Evolutionary conservation across 1,284 basidiomycete genomes (phyloP), one percentile per base, ranked within the genome.

Genomic region (Moesziomyces sp.): DNA sequence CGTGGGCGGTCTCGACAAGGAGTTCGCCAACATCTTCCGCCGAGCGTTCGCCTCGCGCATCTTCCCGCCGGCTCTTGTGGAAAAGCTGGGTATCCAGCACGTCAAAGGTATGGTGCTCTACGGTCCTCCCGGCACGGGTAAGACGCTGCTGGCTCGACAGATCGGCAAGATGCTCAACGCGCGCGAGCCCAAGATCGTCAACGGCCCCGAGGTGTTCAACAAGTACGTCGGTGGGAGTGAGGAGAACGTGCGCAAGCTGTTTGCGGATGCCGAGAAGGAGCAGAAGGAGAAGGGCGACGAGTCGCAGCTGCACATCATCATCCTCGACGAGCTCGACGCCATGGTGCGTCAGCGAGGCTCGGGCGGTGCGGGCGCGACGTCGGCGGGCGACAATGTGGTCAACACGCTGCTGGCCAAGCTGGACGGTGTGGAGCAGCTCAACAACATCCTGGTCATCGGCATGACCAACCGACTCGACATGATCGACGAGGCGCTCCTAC

Each of bases 81-180:
- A 99, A 78, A 98, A 97, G 86, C 90, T 99, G 34, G 97, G 97
- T 46, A 99, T 99, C 64, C 92, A 97, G 85, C 97, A 99, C 85
- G 96, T 99, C 56, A 99, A 99, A 87, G 92, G 93, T 88, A 94
- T 99, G 69, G 88, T 99, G 50, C 89, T 99, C 1, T 93, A 92
- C 77, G 97, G 97, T 21, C 97, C 97, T 55, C 97, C 97, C 1
- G 96, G 97, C 82, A 99, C 97, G 10, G 97, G 97, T 74, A 99
- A 99, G 87, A 99, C 97, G 3, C 88, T 99, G 40, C 94, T 99
- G 87, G 97, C 97, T 5, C 88, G 97, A 47, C 97, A 99, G 87
- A 99, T 99, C 72, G 97, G 97, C 23, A 98, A 97, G 86, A 99
- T 99, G 94, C 88, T 99, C 69, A 99, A 99, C 81, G 96, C 97